Percentiles rank a stretch among this genome's conserved stretches.
Conservation (phyloP, 2,329 filamentous ascomycete genomes). For the Trichoderma brevicompactum region DNA sequence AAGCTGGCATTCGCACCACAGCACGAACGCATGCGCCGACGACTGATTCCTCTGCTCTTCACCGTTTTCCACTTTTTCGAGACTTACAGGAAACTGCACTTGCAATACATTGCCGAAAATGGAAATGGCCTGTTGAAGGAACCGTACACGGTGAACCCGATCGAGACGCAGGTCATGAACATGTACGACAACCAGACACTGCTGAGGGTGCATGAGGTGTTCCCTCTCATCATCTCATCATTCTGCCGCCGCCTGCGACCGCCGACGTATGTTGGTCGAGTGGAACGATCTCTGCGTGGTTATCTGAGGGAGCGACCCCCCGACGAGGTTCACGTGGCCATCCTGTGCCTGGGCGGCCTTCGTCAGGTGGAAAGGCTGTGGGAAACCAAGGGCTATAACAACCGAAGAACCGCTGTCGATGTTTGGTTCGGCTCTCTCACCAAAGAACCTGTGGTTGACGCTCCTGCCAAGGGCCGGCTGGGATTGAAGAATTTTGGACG, state of each 20-base stretch:
- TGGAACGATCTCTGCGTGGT: constrained; percentile 65
- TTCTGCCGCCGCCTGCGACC: constrained; percentile 66
- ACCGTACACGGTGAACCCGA: constrained; percentile 65
- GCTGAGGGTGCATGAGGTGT: constrained; percentile 66
- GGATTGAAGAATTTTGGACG: constrained; percentile 59
- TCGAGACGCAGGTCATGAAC: constrained; percentile 64
- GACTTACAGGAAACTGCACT: constrained; percentile 62
- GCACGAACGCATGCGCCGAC: constrained; percentile 65
- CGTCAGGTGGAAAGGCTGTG: constrained; percentile 67
- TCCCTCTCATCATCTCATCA: constrained; percentile 66
- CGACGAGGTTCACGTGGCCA: constrained; percentile 65
- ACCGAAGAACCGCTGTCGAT: constrained; percentile 62
- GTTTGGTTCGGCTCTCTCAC: constrained; percentile 60
- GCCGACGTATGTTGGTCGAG: constrained; percentile 65
- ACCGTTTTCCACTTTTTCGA: constrained; percentile 72
- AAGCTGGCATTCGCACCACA: constrained; percentile 63
- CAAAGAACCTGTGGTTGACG: constrained; percentile 48
- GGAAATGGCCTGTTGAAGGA: constrained; percentile 56
- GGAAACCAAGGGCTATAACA: constrained; percentile 70
- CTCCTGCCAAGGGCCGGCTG: constrained; percentile 55
- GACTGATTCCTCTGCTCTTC: constrained; percentile 66
- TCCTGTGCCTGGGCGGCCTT: constrained; percentile 64
- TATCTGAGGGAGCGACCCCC: constrained; percentile 66
- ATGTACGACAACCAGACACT: constrained; percentile 69
- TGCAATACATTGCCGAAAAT: constrained; percentile 59